phyloP scores from a whole-genome alignment of 345 rosid species.

The Cardamine chenopodiifolia region DNA sequence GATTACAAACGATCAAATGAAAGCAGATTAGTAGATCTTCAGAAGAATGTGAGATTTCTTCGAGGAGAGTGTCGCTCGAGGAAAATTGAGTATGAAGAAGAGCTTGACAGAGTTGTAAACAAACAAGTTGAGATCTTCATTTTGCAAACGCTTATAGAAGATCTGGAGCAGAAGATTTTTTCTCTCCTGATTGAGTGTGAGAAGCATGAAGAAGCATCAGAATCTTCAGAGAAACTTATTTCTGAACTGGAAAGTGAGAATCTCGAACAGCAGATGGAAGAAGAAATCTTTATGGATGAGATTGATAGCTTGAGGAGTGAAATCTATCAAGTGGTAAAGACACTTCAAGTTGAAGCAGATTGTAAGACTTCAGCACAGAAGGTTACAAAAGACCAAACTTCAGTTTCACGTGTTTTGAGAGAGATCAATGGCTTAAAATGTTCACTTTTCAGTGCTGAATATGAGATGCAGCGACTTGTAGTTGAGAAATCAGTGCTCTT shows the following conservation, averaged over 20 bases:
- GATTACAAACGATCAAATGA: slow-evolving; percentile 60
- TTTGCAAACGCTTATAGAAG: slow-evolving; percentile 71
- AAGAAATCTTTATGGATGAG: slow-evolving; percentile 68
- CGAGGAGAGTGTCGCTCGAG: slow-evolving; percentile 69
- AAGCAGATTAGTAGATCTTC: slow-evolving; percentile 66
- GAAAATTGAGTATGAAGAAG: slow-evolving; percentile 85
- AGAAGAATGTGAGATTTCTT: slow-evolving; percentile 63
- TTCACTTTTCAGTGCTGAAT: slow-evolving; percentile 54
- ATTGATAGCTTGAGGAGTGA: slow-evolving; percentile 62
- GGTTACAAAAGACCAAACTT: slow-evolving; percentile 48
- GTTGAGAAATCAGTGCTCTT: slow-evolving; percentile 78
- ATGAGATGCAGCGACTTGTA: slow-evolving; percentile 63
- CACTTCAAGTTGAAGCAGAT: slow-evolving; percentile 66
- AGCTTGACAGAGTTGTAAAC: slow-evolving; percentile 79
- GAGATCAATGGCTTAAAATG: slow-evolving; percentile 58
- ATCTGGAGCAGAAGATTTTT: slow-evolving; percentile 67
- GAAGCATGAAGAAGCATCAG: slow-evolving; percentile 72
- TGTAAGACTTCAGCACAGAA: slow-evolving; percentile 38
- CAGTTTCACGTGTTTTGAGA: slow-evolving; percentile 57
- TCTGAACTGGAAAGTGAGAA: slow-evolving; percentile 80
- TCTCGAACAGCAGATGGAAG: slow-evolving; percentile 75
- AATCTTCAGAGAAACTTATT: slow-evolving; percentile 67
- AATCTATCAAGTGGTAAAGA: slow-evolving; percentile 62
- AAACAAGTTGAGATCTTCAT: slow-evolving; percentile 81
- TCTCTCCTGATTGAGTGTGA: slow-evolving; percentile 72